phyloP scores from a whole-genome alignment of 2,329 filamentous ascomycete genomes.

The Lecanicillium sp. region DNA sequence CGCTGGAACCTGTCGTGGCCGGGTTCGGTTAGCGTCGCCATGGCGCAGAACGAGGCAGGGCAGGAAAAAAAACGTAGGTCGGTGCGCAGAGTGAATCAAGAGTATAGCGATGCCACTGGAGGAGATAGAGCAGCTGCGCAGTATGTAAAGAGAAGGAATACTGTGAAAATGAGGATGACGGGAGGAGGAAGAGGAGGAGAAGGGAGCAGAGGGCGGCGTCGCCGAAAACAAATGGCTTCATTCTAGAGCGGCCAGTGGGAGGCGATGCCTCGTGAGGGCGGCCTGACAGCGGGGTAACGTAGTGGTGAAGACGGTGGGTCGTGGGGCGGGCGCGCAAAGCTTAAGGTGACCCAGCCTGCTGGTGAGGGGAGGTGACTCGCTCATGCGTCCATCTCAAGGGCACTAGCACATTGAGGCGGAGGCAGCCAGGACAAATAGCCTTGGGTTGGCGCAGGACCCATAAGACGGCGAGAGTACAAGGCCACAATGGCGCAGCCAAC shows the following conservation, averaged over 20 bases:
- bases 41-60: conserved; percentile 14
- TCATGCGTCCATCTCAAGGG: too few species aligned
- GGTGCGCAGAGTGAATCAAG: background rate
- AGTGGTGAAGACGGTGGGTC: background rate
- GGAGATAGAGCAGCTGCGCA: background rate
- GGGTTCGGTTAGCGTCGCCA: conserved; percentile 36
- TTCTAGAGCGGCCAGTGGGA: conserved; percentile 1
- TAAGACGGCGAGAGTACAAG: too few species aligned
- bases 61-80: background rate
- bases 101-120: background rate
- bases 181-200: background rate
- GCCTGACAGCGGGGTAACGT: conserved; percentile 5
- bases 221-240: conserved; percentile 5
- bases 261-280: conserved; percentile 2
- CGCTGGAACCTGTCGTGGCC: conserved; percentile 44
- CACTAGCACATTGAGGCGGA: too few species aligned
- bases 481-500: too few species aligned
- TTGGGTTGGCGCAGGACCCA: too few species aligned
- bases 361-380: background rate
- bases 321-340: conserved; percentile 5
- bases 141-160: conserved; percentile 1
- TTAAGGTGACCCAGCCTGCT: background rate
- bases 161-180: background rate
- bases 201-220: conserved; percentile 1
- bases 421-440: too few species aligned